Base-by-base conservation (phyloP, 805 yeast genomes). In the Cyberlindnera bimundalis region DNA sequence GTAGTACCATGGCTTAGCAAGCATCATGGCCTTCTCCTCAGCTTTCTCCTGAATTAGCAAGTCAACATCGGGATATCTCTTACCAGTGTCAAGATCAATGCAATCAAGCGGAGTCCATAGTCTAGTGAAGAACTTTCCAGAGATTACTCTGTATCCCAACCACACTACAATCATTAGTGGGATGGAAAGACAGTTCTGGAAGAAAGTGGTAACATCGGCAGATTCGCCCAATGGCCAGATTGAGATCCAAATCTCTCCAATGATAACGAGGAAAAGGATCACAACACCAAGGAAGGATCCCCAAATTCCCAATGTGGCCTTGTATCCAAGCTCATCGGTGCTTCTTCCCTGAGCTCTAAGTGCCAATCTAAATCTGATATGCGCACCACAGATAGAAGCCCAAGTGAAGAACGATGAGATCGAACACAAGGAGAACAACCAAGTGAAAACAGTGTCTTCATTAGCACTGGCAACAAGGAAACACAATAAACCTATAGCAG, bases 161-260 rank as follows among this genome's bases (percentile, higher is more conserved):
- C 68, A 43, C 35, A 71, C 62, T 14, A 72, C 69, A 17, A 70
- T 62, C 51, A 51, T 46, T 20, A 55, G 33, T 29, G 59, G 59
- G 17, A 67, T 66, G 26, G 73, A 70, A 40, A 72, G 55, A 51
- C 66, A 68, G 32, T 64, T 58, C 48, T 61, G 61, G 58, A 73
- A 67, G 56, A 71, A 70, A 13, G 46, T 48, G 17, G 40, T 43
- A 12, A 62, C 66, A 27, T 55, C 50, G 13, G 68, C 58, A 9
- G 43, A 29, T 13, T 46, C 46, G 1, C 52, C 73, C 33, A 78
- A 56, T 43, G 96, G 96, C 71, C 70, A 85, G 35, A 84, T 65
- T 4, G 93, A 89, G 46, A 81, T 71, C 87, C 90, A 87, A 67
- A 87, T 81, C 64, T 84, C 90, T 24, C 89, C 86, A 45, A 77